A percentile compares a stretch with the other conserved stretches of the same genome.
These are phyloP conservation scores for Boletus sp. DNA, from an alignment of 1,284 basidiomycete genomes.

Conservation along the genomic window DNA sequence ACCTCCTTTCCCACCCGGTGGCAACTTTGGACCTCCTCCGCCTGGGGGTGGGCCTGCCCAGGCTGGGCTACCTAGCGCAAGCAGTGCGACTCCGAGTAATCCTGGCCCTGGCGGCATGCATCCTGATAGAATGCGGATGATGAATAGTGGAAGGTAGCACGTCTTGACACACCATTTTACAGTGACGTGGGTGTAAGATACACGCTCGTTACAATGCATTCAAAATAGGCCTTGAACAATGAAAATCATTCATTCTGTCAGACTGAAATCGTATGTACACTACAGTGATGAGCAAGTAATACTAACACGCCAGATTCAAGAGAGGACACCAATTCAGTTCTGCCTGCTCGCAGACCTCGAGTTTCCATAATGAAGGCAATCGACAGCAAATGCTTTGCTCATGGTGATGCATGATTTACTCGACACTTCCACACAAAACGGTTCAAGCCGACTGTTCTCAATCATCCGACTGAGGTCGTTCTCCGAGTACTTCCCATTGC, in stretches of 20 bases:
- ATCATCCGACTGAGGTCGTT: slow-evolving; percentile 33
- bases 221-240: neutral
- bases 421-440: slow-evolving; percentile 40
- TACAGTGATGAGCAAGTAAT: neutral
- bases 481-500: slow-evolving; percentile 23
- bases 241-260: neutral
- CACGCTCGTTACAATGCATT: neutral
- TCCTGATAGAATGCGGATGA: slow-evolving; percentile 84
- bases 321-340: neutral
- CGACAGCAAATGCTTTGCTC: slow-evolving; percentile 27
- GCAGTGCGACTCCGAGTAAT: slow-evolving; percentile 28
- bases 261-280: neutral
- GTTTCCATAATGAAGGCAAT: slow-evolving; percentile 19
- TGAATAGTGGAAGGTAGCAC: slow-evolving; percentile 42
- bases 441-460: slow-evolving; percentile 34
- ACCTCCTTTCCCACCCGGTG: slow-evolving; percentile 45
- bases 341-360: slow-evolving; percentile 1
- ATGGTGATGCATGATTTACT: slow-evolving; percentile 22
- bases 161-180: neutral
- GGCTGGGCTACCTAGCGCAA: slow-evolving; percentile 22
- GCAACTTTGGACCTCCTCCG: slow-evolving; percentile 37
- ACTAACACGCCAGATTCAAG: no score
- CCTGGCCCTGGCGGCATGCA: slow-evolving; percentile 61
- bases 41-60: slow-evolving; percentile 34
- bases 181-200: neutral